phyloP scores from a whole-genome alignment of 352 stramenopile genomes.

The Globisporangium cylindrosporum region DNA sequence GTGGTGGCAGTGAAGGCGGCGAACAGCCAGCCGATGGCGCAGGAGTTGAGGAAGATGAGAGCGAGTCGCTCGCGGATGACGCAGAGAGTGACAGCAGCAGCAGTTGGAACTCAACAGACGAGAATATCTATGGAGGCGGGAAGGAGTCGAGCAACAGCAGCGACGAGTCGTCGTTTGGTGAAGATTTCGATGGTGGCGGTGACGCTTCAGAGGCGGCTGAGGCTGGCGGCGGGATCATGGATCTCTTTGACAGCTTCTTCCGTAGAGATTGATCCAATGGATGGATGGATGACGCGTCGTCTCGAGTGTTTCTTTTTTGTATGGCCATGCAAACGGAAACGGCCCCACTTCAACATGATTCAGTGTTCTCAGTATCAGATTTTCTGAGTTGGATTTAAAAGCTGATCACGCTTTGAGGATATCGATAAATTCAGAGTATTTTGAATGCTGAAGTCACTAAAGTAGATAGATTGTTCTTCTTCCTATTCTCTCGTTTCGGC shows the following conservation, averaged over 20 bases:
- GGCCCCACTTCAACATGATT: constrained; percentile 4
- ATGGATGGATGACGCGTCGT: neutral
- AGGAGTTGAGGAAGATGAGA: constrained; percentile 23
- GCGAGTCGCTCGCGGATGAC: constrained; percentile 12
- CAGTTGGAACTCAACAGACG: constrained; percentile 36
- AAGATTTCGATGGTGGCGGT: constrained; percentile 21
- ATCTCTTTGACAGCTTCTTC: constrained; percentile 65
- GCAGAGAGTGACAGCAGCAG: constrained; percentile 3
- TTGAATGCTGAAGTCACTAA: too few species aligned
- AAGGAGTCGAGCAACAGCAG: constrained; percentile 12
- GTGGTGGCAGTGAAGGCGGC: constrained; percentile 17
- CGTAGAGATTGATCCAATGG: constrained; percentile 23
- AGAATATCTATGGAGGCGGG: constrained; percentile 48
- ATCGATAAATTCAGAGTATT: too few species aligned
- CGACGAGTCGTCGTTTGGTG: constrained; percentile 21
- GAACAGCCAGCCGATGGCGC: constrained; percentile 11
- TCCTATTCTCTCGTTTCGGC: neutral
- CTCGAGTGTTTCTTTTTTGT: neutral
- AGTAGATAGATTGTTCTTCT: neutral
- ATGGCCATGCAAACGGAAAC: neutral
- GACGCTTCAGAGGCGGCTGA: constrained; percentile 16
- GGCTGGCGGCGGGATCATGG: constrained; percentile 37
- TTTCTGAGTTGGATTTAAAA: neutral
- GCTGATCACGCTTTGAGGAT: neutral
- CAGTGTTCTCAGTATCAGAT: neutral